phyloP scores from a whole-genome alignment of 140 eudicot genomes.

The Eryngium alpinum region DNA sequence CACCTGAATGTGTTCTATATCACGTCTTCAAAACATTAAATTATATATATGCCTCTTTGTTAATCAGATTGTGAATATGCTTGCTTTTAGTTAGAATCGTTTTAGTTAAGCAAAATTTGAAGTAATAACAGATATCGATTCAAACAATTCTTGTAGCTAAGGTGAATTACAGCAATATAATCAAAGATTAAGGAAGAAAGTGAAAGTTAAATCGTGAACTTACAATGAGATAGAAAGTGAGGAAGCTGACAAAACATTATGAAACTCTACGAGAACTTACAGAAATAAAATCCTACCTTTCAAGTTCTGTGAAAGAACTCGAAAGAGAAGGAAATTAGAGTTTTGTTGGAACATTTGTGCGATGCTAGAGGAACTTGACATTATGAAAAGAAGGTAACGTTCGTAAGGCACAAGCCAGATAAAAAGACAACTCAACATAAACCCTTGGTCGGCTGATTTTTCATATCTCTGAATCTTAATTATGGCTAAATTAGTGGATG shows the following conservation, averaged over 20 bases:
- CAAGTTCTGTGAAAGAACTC: conserved; percentile 32
- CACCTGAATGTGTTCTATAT: no score
- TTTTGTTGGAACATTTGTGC: conserved; percentile 63
- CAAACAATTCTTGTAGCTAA: no score
- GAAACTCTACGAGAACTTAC: conserved; percentile 47
- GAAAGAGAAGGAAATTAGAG: conserved; percentile 45
- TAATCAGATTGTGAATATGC: no score
- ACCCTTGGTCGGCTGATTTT: conserved; percentile 49
- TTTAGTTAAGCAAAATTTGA: no score
- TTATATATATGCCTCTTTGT: no score
- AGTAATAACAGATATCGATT: no score
- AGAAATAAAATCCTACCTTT: conserved; percentile 38
- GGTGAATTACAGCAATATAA: no score
- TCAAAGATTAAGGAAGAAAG: no score
- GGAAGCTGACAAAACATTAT: conserved; percentile 36
- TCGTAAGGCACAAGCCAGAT: conserved; percentile 34
- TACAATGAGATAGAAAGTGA: conserved; percentile 48
- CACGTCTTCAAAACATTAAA: no score
- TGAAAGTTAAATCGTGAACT: no score
- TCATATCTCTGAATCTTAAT: conserved; percentile 87
- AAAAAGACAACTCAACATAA: conserved; percentile 27
- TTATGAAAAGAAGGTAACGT: conserved; percentile 55
- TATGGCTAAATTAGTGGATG: conserved; percentile 70
- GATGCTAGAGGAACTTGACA: conserved; percentile 72
- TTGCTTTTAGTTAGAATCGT: no score